Evolutionary conservation across 2,329 filamentous ascomycete genomes (phyloP), one percentile per base, ranked within the genome.

Genomic region (Penicillium sp.): DNA sequence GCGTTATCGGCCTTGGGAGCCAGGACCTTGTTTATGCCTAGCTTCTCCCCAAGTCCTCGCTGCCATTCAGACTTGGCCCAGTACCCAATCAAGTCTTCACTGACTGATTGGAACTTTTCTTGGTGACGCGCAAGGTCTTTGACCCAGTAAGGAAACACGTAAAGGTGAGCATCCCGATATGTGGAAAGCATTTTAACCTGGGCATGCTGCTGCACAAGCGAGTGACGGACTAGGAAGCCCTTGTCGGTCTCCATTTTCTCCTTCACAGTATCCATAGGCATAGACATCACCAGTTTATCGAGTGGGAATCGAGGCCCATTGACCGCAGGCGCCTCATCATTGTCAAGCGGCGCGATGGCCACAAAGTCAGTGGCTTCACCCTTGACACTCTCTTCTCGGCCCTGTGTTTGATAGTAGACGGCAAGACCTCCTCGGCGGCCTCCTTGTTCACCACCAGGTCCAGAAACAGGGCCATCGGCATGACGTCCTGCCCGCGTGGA

Each of bases 41-140:
- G 81, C 73, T 96, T 97, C 48, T 89, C 85, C 0, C 84, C 85
- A 3, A 97, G 79, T 0, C 91, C 90, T 3, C 83, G 80, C 72
- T 97, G 92, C 94, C 94, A 99, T 51, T 87, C 87, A 1, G 93
- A 87, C 72, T 97, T 97, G 29, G 92, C 91, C 92, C 92, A 96
- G 89, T 91, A 96, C 6, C 92, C 92, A 14, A 97, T 80, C 5
- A 97, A 86, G 67, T 97, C 93, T 71, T 97, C 93, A 28, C 89
- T 90, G 44, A 99, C 87, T 52, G 88, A 95, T 65, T 96, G 90
- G 59, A 99, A 85, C 10, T 83, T 86, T 26, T 92, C 88, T 66
- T 97, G 95, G 58, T 83, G 80, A 54, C 85, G 83, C 37, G 95
- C 85, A 71, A 96, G 89, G 50, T 95, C 88, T 66, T 96, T 84